Evolutionary conservation across 1,139 yeast genomes (phyloP), one percentile per base, ranked within the genome.

Genomic region (Wickerhamiella infanticola): DNA sequence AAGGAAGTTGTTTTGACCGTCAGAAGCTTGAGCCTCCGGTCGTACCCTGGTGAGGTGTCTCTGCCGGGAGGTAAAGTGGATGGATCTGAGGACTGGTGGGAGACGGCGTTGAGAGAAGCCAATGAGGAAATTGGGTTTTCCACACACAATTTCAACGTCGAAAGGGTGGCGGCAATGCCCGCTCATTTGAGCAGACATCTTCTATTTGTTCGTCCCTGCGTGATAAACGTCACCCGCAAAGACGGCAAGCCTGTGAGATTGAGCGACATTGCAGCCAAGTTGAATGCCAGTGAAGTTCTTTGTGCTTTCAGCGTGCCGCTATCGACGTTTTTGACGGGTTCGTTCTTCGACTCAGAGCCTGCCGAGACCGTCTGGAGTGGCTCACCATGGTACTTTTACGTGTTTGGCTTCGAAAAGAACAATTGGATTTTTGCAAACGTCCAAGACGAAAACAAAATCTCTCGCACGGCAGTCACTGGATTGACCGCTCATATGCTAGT

Each of bases 51-150:
- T 3, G 94, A 84, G 58, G 77, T 83, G 5, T 81, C 94, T 3
- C 66, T 85, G n/a, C 95, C 95, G 4, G 95, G 95, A 2, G 95
- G 95, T 3, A 79, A 78, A 57, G 82, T 88, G 5, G 95, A 85
- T 59, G 75, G 70, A 0, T 56, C 66, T 3, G 95, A 84, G 59
- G 61, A 73, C 18, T 84, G 80, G 53, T 81, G 85, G 76, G 72
- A 72, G 44, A 79, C 81, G 37, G 78, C 94, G 0, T 65, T 90
- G 53, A 67, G 95, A 40, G 95, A 85, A 63, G 78, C 83, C 58
- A 73, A 70, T 47, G 95, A 85, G 60, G 95, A 85, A 58, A 81
- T 83, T 43, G 95, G 94, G 0, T 64, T 85, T 18, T 73, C 73
- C 8, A 55, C 63, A 29, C 56, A 60, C 5, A 81, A 81, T 0